Evolutionary conservation across 2,329 filamentous ascomycete species (phyloP), one percentile per base, ranked within the genome.

Genomic region (Fusarium virguliforme): DNA sequence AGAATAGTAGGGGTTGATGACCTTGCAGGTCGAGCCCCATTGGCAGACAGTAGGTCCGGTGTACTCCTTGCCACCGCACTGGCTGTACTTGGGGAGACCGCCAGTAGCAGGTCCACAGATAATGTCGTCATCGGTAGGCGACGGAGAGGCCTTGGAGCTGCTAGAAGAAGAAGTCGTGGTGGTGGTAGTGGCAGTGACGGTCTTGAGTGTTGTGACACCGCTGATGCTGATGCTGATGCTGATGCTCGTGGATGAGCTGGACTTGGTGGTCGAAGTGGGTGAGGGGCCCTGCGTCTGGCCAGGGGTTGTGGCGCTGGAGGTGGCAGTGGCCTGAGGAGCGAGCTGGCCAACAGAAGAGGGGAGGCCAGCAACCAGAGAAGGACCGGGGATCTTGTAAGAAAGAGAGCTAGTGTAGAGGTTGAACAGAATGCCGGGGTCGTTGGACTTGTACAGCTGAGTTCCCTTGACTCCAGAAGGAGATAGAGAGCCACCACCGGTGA

Each of bases 401-500:
- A 71, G 40, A 3, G 73, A 65, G 13, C 64, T 74, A 3, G 73
- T 77, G 55, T 79, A 79, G 5, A 78, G 75, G 67, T 80, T 79
- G 72, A 81, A 80, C 13, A 76, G 61, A 53, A 81, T 79, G 10
- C 79, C 79, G 1, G 79, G 71, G 30, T 81, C 76, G 37, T 74
- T 67, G 28, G 72, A 40, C 24, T 72, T 76, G 71, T 79, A 75
- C 28, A 79, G 73, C 18, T 74, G 64, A 4, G 77, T 78, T 24
- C 74, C 79, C 28, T 79, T 73, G 37, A 79, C 76, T 7, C 79
- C 79, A 6, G 63, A 62, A 7, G 79, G 79, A 24, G 74, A 75
- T 3, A 81, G 76, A 32, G 76, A 74, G 13, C 81, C 81, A n/a
- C 78, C 78, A 5, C 84, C 84, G 46, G 78, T 81, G 48, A 87